Percentiles rank a stretch among this genome's conserved stretches.
These are phyloP conservation scores for Kappamyces sp. DNA, from an alignment of 192 early-diverging fungal genomes.

Conservation along the genomic window DNA sequence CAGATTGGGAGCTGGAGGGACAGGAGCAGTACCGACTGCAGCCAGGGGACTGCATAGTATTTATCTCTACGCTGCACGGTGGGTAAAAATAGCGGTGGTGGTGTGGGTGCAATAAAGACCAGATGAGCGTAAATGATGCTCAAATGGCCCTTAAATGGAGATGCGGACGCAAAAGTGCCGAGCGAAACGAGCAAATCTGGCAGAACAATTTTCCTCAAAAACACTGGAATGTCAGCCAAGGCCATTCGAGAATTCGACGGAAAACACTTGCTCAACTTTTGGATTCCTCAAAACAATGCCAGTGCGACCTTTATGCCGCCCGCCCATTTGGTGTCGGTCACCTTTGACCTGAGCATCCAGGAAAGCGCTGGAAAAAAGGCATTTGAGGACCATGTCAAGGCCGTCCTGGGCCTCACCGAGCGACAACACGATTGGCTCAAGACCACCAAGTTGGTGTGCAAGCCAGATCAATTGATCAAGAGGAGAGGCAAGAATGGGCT, in stretches of 20 bases:
- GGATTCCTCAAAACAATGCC: constrained; percentile 68
- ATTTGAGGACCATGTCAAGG: constrained; percentile 43
- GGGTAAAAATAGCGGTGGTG: constrained; percentile 46
- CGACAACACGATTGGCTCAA: constrained; percentile 78
- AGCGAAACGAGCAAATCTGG: background rate
- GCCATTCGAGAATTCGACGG: constrained; percentile 97
- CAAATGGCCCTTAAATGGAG: background rate
- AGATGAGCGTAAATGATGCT: no score
- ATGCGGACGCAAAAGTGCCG: background rate
- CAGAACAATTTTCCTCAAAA: constrained; percentile 1
- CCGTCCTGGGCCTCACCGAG: constrained; percentile 67
- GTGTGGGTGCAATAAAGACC: no score
- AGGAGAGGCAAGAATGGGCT: constrained; percentile 95
- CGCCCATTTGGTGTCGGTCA: constrained; percentile 64
- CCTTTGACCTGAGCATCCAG: constrained; percentile 56
- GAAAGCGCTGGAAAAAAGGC: constrained; percentile 1
- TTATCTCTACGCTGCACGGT: constrained; percentile 98
- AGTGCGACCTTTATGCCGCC: constrained; percentile 64
- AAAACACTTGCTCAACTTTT: constrained; percentile 90
- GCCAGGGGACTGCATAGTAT: constrained; percentile 75
- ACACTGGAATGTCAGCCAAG: constrained; percentile 69
- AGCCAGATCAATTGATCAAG: constrained; percentile 98
- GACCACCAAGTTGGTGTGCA: constrained; percentile 83
- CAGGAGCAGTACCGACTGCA: constrained; percentile 76
- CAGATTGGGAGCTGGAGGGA: constrained; percentile 94